A percentile compares a stretch with the other conserved stretches of the same genome.
Conservation (phyloP, 2,329 filamentous ascomycete species). For the Acrocalymma vagum region DNA sequence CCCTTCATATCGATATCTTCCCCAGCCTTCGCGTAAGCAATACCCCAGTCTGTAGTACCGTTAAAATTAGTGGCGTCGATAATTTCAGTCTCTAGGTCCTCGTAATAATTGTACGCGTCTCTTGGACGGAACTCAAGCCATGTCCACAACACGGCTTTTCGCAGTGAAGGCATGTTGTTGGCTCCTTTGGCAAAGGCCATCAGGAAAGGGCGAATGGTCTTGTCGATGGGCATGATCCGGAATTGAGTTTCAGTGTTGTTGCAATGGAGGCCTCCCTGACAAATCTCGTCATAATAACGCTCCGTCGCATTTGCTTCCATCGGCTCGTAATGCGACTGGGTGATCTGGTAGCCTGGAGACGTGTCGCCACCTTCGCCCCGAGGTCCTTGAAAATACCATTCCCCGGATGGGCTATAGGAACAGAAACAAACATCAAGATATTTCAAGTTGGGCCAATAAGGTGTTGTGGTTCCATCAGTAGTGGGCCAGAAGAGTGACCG, state of each 20-base stretch:
- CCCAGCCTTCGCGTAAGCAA: constrained; percentile 8
- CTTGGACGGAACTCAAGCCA: constrained; percentile 8
- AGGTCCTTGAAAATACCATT: constrained; percentile 26
- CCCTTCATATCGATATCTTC: constrained; percentile 3
- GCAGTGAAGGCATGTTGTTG: constrained; percentile 16
- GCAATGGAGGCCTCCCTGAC: constrained; percentile 5
- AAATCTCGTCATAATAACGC: no score
- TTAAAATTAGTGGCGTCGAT: background rate
- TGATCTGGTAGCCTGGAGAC: constrained; percentile 2
- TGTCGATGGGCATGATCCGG: constrained; percentile 17
- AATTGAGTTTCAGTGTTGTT: constrained; percentile 2
- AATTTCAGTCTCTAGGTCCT: constrained; percentile 1
- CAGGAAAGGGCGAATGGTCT: constrained; percentile 16
- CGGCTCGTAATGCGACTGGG: constrained; percentile 17
- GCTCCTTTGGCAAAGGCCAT: constrained; percentile 22
- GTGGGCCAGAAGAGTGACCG: constrained; percentile 23
- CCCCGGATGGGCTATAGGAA: constrained; percentile 16
- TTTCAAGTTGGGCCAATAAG: constrained; percentile 25
- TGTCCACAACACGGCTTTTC: constrained; percentile 15
- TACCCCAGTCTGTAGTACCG: constrained; percentile 10
- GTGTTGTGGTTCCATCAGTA: constrained; percentile 5
- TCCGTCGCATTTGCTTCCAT: constrained; percentile 14
- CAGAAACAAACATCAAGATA: constrained; percentile 21
- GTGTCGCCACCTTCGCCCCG: constrained; percentile 12
- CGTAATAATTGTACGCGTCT: constrained; percentile 1